Evolutionary conservation across 768 basidiomycete genomes (phyloP).

Genomic region (Boletus huronensis): DNA sequence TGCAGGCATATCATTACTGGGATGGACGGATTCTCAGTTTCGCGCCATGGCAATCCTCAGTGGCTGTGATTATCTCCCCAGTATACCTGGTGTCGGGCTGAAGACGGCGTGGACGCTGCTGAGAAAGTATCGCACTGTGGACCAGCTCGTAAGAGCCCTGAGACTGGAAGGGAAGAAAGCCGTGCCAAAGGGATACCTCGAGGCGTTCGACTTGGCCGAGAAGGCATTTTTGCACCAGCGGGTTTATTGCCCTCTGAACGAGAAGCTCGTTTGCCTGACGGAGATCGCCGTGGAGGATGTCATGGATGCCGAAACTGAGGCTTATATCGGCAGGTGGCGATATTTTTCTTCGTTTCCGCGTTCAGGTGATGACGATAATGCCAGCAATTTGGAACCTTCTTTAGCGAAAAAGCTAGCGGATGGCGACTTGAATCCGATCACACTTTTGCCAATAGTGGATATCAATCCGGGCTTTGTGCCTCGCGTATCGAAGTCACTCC

Average conservation of each 20-base stretch:
- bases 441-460: constrained; percentile 67
- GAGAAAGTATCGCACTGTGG: constrained; percentile 80
- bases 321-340: constrained; percentile 65
- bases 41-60: constrained; percentile 91
- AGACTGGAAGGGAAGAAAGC: constrained; percentile 79
- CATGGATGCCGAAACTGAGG: constrained; percentile 60
- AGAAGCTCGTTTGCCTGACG: constrained; percentile 68
- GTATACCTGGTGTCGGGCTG: constrained; percentile 86
- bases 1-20: constrained; percentile 68
- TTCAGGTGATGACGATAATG: constrained; percentile 9
- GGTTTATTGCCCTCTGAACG: constrained; percentile 74
- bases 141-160: constrained; percentile 74
- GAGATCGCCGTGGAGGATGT: constrained; percentile 49
- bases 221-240: constrained; percentile 91
- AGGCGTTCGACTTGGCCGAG: constrained; percentile 78
- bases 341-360: background rate
- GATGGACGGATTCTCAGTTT: constrained; percentile 90
- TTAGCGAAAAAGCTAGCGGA: constrained; percentile 64
- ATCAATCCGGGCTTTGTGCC: constrained; percentile 69
- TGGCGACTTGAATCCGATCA: constrained; percentile 71
- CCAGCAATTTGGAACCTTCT: constrained; percentile 59
- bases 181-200: constrained; percentile 74
- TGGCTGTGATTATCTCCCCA: constrained; percentile 90
- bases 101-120: constrained; percentile 88
- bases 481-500: constrained; percentile 43